Base-by-base conservation (phyloP, 495 filamentous ascomycete species). In the Alectoria sarmentosa region DNA sequence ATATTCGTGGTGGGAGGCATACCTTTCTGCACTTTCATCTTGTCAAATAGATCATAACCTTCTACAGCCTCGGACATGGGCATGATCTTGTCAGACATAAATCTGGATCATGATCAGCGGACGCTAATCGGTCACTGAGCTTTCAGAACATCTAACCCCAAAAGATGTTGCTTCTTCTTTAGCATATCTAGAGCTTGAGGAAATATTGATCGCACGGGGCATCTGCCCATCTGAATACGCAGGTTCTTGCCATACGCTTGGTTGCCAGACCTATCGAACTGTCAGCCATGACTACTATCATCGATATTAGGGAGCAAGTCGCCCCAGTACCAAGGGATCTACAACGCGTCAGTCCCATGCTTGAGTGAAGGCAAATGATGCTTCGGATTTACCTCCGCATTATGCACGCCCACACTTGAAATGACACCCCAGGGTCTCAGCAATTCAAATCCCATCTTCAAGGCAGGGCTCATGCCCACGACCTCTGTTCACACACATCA, bases 51-150 rank as follows among this genome's bases (percentile, higher is more conserved):
- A 48, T 95, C 88, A 76, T 96, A 97, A 13, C 88, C 94, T 73
- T 92, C 89, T 19, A 92, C 86, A 3, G 92, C 94, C 66, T 91
- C 78, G 4, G 83, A 83, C 49, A 97, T 80, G 28, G 90, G 90
- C 90, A 97, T 96, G 70, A 96, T 88, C 72, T 92, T 91, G 65
- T 96, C 91, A 11, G 87, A 85, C 90, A 97, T 95, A 79, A 96
- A 96, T 49, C 91, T 91, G 66, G 44, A 64, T 38, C n/a, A 49
- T 56, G 41, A 57, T 73, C 49, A 75, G 66, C 54, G 41, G 71
- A 61, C 63, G 62, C 58, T 56, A n/a, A 59, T 23, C 46, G 61
- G 28, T 60, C 41, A 32, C 10, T 9, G 46, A 64, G 36, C 17
- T 32, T 41, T 37, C 61, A 44, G 57, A n/a, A 17, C 77, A 38